These are phyloP conservation scores for Pharus latifolius DNA, from an alignment of 176 grass and related monocot species.

Conservation along the genomic window DNA sequence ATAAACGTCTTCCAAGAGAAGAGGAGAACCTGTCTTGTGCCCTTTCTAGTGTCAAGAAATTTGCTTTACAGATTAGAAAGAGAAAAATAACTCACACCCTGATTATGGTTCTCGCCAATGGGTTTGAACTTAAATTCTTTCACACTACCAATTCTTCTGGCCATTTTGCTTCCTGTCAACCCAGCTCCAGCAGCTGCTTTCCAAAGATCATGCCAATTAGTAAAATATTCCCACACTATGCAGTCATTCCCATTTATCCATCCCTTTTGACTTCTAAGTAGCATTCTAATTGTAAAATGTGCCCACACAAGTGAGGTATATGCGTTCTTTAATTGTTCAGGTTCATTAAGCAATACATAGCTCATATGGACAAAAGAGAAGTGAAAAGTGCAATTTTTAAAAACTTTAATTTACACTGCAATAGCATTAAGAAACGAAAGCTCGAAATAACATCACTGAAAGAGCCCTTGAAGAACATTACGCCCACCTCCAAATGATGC, in stretches of 20 bases:
- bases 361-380: background rate
- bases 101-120: constrained; percentile 89
- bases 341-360: background rate
- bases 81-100: constrained; percentile 74
- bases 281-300: background rate
- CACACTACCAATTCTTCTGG: constrained; percentile 65
- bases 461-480: background rate
- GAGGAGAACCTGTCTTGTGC: background rate
- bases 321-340: background rate
- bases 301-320: background rate
- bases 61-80: background rate
- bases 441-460: background rate
- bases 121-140: constrained; percentile 96
- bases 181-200: constrained; percentile 89
- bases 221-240: background rate
- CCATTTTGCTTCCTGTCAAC: constrained; percentile 91
- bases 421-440: background rate
- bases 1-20: background rate
- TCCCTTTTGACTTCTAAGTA: background rate
- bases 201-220: constrained; percentile 9
- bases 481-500: constrained; percentile 94
- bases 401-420: background rate
- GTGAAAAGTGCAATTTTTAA: background rate
- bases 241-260: background rate
- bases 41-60: background rate